A percentile compares a stretch with the other conserved stretches of the same genome.
Conservation (phyloP, 768 basidiomycete genomes). For the Termitomyces sp. region DNA sequence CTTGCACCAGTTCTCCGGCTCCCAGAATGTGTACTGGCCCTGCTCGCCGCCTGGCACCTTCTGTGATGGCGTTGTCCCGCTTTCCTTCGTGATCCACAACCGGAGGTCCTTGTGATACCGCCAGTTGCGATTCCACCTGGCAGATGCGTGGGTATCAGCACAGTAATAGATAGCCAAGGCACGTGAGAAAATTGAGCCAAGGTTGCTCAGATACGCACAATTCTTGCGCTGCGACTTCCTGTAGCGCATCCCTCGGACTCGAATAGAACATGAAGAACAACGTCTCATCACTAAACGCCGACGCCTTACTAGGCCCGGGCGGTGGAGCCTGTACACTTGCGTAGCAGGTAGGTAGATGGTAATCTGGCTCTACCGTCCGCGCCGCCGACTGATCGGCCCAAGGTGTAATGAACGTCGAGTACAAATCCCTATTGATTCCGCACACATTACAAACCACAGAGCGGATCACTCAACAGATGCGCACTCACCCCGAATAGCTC, state of each 20-base stretch:
- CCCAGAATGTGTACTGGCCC: conserved; percentile 89
- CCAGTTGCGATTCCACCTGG: conserved; percentile 92
- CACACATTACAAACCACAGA: conserved; percentile 10
- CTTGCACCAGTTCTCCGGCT: conserved; percentile 74
- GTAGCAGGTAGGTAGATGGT: conserved; percentile 87
- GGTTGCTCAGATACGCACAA: conserved; percentile 53
- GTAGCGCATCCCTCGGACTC: conserved; percentile 84
- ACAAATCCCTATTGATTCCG: conserved; percentile 56
- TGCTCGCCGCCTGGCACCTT: conserved; percentile 81
- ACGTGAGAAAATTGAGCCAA: not conserved
- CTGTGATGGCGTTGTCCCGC: conserved; percentile 66
- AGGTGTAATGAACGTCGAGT: conserved; percentile 92
- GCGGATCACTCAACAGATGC: not conserved
- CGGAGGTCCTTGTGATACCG: conserved; percentile 91
- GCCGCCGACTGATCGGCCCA: conserved; percentile 91
- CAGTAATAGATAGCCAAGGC: too few species aligned
- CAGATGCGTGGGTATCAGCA: not conserved
- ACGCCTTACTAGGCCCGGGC: conserved; percentile 74
- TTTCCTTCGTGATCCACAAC: conserved; percentile 84
- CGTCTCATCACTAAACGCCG: conserved; percentile 91
- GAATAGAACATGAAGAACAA: conserved; percentile 99
- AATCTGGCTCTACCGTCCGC: conserved; percentile 87
- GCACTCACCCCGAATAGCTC: conserved; percentile 71
- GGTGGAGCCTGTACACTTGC: conserved; percentile 82
- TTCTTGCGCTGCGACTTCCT: conserved; percentile 94